Base-by-base conservation (phyloP, 106 monocot genomes). In the Allium cepa region DNA sequence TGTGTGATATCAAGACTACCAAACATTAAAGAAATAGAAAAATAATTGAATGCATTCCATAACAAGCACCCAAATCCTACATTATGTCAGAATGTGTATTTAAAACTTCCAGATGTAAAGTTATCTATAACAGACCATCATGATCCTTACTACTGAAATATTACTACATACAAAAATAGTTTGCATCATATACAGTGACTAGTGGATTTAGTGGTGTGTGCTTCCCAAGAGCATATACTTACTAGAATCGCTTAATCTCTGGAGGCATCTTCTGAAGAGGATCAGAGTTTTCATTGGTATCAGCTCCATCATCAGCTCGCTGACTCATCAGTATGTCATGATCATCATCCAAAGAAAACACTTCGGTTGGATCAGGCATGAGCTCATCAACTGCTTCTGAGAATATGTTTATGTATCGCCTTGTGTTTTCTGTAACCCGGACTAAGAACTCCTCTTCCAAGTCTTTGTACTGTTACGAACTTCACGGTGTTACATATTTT, bases 261-360 rank as follows among this genome's bases (percentile, higher is more conserved):
- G 89, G 80, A 1, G 97, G 97, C 97, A 97, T 97, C 76, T 71
- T 87, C 57, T 87, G 92, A 26, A 64, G 63, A 0, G 92, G 92
- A 64, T 97, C 97, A 1, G 80, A 75, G 63, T 77, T 82, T 22
- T 86, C 88, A 5, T 77, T 77, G 16, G 49, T 76, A 18, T 87
- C 97, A 4, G 82, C 57, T 53, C 82, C 70, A 61, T 97, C 92
- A 11, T 97, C 92, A 5, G 84, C 81, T 56, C 97, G 78, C 79
- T 97, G 97, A 1, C 89, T 97, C 97, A 97, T 97, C 48, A 97
- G 65, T 46, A 97, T 82, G 62, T 97, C 97, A 47, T 82, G 89
- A 56, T 97, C 97, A 27, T 97, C 97, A 9, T 97, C 97, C 12
- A 83, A 75, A 3, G 84, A 50, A 26, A 87, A 80, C 22, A 79